Percentiles rank a stretch among this genome's conserved stretches.
Conservation (phyloP, 495 filamentous ascomycete species). For the Amphirosellinia nigrospora region DNA sequence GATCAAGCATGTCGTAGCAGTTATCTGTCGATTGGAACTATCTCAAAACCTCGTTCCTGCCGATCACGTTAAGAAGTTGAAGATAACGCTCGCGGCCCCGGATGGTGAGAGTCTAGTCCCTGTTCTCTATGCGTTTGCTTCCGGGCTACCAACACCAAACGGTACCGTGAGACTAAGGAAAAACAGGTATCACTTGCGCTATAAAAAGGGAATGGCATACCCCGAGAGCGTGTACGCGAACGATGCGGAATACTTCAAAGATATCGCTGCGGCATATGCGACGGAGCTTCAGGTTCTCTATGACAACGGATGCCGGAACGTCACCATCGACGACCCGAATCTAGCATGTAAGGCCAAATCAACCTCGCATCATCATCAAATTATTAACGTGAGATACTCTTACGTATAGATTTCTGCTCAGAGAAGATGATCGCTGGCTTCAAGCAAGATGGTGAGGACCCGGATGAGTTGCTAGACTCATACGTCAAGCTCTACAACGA, state of each 20-base stretch:
- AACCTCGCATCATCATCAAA: too few relatives aligned
- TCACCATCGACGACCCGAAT: slow-evolving; percentile 71
- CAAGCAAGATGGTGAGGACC: slow-evolving; percentile 60
- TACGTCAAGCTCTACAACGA: slow-evolving; percentile 75
- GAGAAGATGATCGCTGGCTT: slow-evolving; percentile 70
- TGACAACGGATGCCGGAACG: slow-evolving; percentile 67
- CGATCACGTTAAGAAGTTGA: slow-evolving; percentile 62
- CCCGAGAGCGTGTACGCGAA: slow-evolving; percentile 63
- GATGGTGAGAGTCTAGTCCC: slow-evolving; percentile 49
- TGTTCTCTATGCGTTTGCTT: not conserved
- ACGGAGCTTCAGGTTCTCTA: slow-evolving; percentile 67
- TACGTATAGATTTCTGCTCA: slow-evolving; percentile 66
- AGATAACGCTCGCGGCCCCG: slow-evolving; percentile 67
- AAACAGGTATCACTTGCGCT: slow-evolving; percentile 62
- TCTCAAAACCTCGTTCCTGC: slow-evolving; percentile 62
- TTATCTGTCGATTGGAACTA: slow-evolving; percentile 69
- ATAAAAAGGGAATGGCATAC: slow-evolving; percentile 67
- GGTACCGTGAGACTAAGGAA: not conserved
- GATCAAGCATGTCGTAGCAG: slow-evolving; percentile 70
- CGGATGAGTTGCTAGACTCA: slow-evolving; percentile 66
- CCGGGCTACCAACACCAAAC: not conserved
- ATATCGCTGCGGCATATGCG: slow-evolving; percentile 69
- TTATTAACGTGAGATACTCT: too few relatives aligned
- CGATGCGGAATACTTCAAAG: slow-evolving; percentile 69
- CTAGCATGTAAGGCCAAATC: slow-evolving; percentile 61